phyloP scores from a whole-genome alignment of 1,284 basidiomycete genomes.

The Cryptococcus hybrid region DNA sequence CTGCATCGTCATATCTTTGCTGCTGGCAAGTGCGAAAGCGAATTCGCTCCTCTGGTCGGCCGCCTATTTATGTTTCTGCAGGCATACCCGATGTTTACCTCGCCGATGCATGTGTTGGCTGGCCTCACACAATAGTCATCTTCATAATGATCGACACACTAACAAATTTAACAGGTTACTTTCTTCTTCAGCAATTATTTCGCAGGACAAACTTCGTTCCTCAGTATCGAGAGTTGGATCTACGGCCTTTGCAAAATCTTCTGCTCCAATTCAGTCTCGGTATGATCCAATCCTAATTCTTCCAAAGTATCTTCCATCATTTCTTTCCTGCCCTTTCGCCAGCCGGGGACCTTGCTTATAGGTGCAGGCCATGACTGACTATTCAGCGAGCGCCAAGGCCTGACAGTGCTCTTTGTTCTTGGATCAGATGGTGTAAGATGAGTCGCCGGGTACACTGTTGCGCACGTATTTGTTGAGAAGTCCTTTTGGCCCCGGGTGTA shows the following conservation, averaged over 20 bases:
- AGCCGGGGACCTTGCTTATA: constrained; percentile 22
- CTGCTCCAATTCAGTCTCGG: background rate
- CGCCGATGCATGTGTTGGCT: background rate
- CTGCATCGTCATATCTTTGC: too few relatives aligned
- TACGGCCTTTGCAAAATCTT: background rate
- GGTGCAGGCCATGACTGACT: constrained; percentile 21
- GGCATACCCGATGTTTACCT: background rate
- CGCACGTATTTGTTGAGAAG: background rate
- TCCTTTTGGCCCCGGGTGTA: background rate
- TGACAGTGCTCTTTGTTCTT: background rate
- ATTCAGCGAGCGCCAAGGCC: background rate
- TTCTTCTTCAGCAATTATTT: background rate
- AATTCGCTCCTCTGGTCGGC: too few relatives aligned
- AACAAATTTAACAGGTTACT: background rate
- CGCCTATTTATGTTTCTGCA: background rate
- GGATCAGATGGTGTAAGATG: constrained; percentile 19
- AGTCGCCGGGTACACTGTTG: background rate
- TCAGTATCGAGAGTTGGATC: background rate
- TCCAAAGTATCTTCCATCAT: constrained; percentile 36
- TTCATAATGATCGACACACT: background rate
- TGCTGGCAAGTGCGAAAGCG: too few relatives aligned
- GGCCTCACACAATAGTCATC: background rate
- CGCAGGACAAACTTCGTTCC: background rate
- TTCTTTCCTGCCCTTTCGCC: constrained; percentile 34
- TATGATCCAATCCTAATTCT: constrained; percentile 11